These are phyloP conservation scores for Inosperma sp. DNA, from an alignment of 768 basidiomycete species.

Conservation along the genomic window DNA sequence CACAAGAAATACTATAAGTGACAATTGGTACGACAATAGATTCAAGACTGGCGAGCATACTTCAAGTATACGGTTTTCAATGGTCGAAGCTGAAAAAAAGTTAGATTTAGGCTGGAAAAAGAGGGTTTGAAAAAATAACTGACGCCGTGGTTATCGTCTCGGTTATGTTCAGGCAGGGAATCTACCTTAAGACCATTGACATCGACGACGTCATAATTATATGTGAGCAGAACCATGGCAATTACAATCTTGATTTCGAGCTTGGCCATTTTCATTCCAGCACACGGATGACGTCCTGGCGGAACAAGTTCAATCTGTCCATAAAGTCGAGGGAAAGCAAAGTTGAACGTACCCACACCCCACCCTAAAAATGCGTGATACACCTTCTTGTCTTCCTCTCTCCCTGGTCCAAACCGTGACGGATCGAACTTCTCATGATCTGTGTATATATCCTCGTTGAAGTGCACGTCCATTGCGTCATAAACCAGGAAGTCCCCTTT, in stretches of 20 bases:
- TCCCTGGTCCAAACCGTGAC: slow-evolving; percentile 24
- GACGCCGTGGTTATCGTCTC: slow-evolving; percentile 34
- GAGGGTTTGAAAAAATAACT: neutral
- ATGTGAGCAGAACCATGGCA: slow-evolving; percentile 31
- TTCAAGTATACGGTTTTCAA: slow-evolving; percentile 23
- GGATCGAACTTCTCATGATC: slow-evolving; percentile 36
- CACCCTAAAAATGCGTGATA: slow-evolving; percentile 30
- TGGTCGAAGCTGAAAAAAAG: slow-evolving; percentile 16
- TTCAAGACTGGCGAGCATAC: too few species aligned
- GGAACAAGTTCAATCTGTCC: slow-evolving; percentile 21
- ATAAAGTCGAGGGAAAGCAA: neutral
- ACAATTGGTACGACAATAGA: too few species aligned
- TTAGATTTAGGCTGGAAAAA: neutral
- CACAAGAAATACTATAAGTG: too few species aligned
- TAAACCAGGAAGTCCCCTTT: slow-evolving; percentile 36
- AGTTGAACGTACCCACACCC: slow-evolving; percentile 30
- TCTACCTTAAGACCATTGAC: slow-evolving; percentile 22
- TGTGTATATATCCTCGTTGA: slow-evolving; percentile 33
- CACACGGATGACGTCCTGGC: too few species aligned
- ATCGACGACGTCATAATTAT: slow-evolving; percentile 33
- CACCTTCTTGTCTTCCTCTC: slow-evolving; percentile 32
- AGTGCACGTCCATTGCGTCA: too few species aligned
- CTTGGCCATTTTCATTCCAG: too few species aligned
- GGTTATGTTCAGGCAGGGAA: slow-evolving; percentile 24
- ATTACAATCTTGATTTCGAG: too few species aligned